phyloP scores from a whole-genome alignment of 1,284 basidiomycete species.

The Malassezia brasiliensis region DNA sequence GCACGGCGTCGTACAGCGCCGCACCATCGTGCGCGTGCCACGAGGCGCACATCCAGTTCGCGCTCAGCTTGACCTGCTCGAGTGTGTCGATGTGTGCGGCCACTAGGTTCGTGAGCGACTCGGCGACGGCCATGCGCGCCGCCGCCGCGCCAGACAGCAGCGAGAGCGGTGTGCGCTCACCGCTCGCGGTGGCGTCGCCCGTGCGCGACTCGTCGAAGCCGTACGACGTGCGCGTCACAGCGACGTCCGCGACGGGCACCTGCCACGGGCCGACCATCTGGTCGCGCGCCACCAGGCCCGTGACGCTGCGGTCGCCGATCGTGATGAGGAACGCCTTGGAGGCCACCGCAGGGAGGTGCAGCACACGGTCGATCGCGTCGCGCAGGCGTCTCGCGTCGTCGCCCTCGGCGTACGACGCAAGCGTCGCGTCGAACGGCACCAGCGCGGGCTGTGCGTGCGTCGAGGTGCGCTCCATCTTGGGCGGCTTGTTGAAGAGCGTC shows the following conservation, averaged over 20 bases:
- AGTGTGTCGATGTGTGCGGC: slow-evolving; percentile 69
- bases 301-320: slow-evolving; percentile 88
- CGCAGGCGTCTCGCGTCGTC: slow-evolving; percentile 50
- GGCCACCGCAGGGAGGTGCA: slow-evolving; percentile 80
- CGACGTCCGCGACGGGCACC: slow-evolving; percentile 92
- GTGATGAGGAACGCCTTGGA: slow-evolving; percentile 97
- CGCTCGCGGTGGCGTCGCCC: slow-evolving; percentile 89
- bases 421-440: slow-evolving; percentile 62
- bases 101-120: slow-evolving; percentile 81
- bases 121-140: slow-evolving; percentile 89
- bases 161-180: slow-evolving; percentile 87
- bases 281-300: slow-evolving; percentile 86
- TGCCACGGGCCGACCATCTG: slow-evolving; percentile 99
- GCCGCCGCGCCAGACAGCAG: slow-evolving; percentile 77
- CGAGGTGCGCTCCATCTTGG: slow-evolving; percentile 75
- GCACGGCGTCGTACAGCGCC: slow-evolving; percentile 80
- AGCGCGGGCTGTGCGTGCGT: slow-evolving; percentile 54
- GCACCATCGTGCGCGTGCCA: slow-evolving; percentile 81
- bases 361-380: slow-evolving; percentile 66
- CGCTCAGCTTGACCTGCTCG: slow-evolving; percentile 75
- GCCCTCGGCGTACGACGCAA: slow-evolving; percentile 58
- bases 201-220: slow-evolving; percentile 70
- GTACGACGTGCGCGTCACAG: slow-evolving; percentile 86
- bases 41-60: slow-evolving; percentile 99
- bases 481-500: slow-evolving; percentile 90